Evolutionary conservation across 2,329 filamentous ascomycete genomes (phyloP).

Genomic region (Lachnellula arida): DNA sequence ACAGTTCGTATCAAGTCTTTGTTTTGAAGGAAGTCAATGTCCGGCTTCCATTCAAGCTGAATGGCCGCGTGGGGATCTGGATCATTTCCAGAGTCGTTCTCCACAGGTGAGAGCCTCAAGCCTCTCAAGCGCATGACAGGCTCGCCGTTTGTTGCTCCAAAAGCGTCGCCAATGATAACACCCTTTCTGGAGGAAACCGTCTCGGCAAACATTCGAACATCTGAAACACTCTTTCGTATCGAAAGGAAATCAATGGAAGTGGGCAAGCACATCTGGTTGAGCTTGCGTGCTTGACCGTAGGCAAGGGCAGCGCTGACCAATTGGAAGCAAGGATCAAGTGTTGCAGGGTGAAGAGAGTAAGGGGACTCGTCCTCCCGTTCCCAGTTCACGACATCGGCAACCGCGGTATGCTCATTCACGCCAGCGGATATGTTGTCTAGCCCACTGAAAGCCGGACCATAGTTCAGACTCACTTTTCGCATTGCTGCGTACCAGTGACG

Average conservation of each 20-base stretch:
- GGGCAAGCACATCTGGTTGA: conserved; percentile 12
- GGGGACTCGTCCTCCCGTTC: conserved; percentile 1
- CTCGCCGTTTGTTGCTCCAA: background rate
- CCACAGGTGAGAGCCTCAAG: conserved; percentile 5
- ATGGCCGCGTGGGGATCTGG: conserved; percentile 11
- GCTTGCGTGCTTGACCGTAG: conserved; percentile 8
- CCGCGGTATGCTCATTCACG: background rate
- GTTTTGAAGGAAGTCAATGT: conserved; percentile 15
- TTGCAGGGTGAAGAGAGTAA: conserved; percentile 15
- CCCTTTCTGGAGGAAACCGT: background rate
- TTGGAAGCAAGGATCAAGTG: conserved; percentile 14
- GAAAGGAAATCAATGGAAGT: conserved; percentile 15
- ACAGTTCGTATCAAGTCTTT: conserved; percentile 7
- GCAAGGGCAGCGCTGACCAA: conserved; percentile 9
- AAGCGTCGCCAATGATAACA: conserved; percentile 1
- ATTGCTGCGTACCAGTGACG: conserved; percentile 17
- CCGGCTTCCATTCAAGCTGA: conserved; percentile 14
- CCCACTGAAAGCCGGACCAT: conserved; percentile 21
- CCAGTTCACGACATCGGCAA: background rate
- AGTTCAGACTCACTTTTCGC: conserved; percentile 22
- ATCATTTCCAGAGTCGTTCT: background rate
- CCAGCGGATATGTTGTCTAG: conserved; percentile 12
- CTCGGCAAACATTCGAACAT: background rate
- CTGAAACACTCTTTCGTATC: background rate
- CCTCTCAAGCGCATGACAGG: background rate